Percentiles rank a stretch among this genome's conserved stretches.
Evolutionary conservation across 1,284 basidiomycete species (phyloP).

Genomic region (Ganoderma meredithae): DNA sequence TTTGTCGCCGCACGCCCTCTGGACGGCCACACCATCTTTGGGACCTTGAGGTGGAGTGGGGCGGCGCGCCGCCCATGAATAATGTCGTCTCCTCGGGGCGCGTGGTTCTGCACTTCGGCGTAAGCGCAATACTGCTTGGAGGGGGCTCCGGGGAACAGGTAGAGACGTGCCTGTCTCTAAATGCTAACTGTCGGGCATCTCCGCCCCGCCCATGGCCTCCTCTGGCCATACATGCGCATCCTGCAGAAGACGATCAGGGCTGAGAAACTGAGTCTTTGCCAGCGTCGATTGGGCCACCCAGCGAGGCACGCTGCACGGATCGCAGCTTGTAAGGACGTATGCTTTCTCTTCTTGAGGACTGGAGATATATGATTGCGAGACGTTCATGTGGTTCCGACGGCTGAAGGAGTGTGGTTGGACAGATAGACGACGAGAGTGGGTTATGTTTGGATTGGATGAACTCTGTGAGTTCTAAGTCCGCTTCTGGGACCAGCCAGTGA

Average conservation of each 20-base stretch:
- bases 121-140: background rate
- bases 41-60: background rate
- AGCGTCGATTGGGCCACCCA: background rate
- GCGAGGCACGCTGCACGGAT: slow-evolving; percentile 1
- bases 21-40: background rate
- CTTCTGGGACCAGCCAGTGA: background rate
- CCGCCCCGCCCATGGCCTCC: background rate
- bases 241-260: slow-evolving; percentile 5
- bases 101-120: background rate
- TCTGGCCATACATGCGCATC: background rate
- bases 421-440: background rate
- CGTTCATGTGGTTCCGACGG: background rate
- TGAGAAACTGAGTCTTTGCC: background rate
- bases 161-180: slow-evolving; percentile 1
- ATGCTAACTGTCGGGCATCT: slow-evolving; percentile 6
- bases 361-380: background rate
- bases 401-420: background rate
- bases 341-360: background rate
- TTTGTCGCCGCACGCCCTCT: background rate
- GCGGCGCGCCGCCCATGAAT: background rate
- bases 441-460: background rate
- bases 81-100: background rate
- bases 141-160: slow-evolving; percentile 2
- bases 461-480: background rate
- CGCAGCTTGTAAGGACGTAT: background rate